These are phyloP conservation scores for Stylosanthes scabra DNA, from an alignment of 331 rosid genomes.

Conservation along the genomic window DNA sequence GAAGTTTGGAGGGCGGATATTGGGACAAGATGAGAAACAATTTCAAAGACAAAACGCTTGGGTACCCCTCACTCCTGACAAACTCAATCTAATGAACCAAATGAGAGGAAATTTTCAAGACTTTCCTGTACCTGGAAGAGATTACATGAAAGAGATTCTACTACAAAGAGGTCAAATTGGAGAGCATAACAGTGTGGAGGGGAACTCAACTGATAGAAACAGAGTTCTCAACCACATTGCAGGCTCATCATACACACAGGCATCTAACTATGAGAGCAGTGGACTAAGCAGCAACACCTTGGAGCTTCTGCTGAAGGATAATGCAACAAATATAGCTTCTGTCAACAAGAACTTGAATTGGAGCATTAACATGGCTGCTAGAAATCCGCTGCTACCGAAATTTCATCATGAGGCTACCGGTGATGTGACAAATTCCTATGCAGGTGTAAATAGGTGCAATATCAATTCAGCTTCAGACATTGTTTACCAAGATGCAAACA, in stretches of 20 bases:
- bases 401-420: constrained; percentile 34
- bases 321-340: constrained; percentile 41
- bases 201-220: constrained; percentile 35
- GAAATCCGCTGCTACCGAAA: constrained; percentile 50
- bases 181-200: constrained; percentile 23
- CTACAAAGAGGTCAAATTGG: constrained; percentile 32
- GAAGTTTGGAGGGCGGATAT: constrained; percentile 52
- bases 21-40: constrained; percentile 42
- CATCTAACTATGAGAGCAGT: constrained; percentile 35
- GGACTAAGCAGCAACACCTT: constrained; percentile 44
- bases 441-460: constrained; percentile 33
- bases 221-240: constrained; percentile 43
- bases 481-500: constrained; percentile 27
- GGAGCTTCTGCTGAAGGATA: constrained; percentile 43
- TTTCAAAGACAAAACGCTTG: constrained; percentile 46
- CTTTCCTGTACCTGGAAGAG: constrained; percentile 36
- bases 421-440: constrained; percentile 36
- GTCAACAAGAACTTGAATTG: constrained; percentile 37
- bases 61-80: constrained; percentile 66
- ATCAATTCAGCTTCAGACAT: constrained; percentile 36
- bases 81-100: constrained; percentile 45
- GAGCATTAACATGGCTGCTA: constrained; percentile 49
- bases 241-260: constrained; percentile 45
- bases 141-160: constrained; percentile 36
- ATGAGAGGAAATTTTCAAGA: constrained; percentile 44